Base-by-base conservation (phyloP, 2,329 filamentous ascomycete species). In the Ascochyta viciae-villosae region DNA sequence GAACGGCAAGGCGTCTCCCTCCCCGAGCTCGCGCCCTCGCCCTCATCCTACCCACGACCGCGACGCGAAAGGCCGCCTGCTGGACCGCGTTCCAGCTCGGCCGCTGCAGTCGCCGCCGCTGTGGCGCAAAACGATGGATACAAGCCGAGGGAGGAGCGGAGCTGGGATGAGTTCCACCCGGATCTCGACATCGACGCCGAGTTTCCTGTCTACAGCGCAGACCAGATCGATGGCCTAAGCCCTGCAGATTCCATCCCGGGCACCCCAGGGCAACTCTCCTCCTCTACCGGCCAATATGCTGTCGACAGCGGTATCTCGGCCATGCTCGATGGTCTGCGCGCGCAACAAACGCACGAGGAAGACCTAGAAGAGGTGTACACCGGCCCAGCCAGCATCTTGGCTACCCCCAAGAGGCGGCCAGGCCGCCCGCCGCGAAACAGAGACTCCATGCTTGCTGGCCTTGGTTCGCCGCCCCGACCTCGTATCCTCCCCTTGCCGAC, bases 131-230 rank as follows among this genome's bases (percentile, higher is more conserved):
- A 88, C 68, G 95, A 98, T 80, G 93, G 94, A 46, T 98, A 98
- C 78, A 99, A 99, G 75, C 95, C 95, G 29, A 85, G 95, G 70
- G 95, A 99, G 78, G 95, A 99, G 79, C 88, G 94, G 60, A 91
- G 92, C 48, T 99, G 94, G 92, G 93, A 97, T 71, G 95, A 99
- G 74, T 98, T 98, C 63, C 95, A 99, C 76, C 92, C 92, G 0
- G 91, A 97, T 68, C 85, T 99, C 48, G 93, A 98, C 78, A 92
- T 97, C 44, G 92, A 96, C 53, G 84, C 84, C 12, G 86, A 85
- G 4, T 89, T 97, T 62, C 86, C 89, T 64, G 82, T 96, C 3
- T 93, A 93, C 71, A 87, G 85, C 44, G 88, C 92, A 2, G 88
- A 95, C 60, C 91, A 96, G 63, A 89, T 98, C 6, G 94, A 98